Base-by-base conservation (phyloP, 371 early-diverging fungal species). In the Parasitella parasitica region DNA sequence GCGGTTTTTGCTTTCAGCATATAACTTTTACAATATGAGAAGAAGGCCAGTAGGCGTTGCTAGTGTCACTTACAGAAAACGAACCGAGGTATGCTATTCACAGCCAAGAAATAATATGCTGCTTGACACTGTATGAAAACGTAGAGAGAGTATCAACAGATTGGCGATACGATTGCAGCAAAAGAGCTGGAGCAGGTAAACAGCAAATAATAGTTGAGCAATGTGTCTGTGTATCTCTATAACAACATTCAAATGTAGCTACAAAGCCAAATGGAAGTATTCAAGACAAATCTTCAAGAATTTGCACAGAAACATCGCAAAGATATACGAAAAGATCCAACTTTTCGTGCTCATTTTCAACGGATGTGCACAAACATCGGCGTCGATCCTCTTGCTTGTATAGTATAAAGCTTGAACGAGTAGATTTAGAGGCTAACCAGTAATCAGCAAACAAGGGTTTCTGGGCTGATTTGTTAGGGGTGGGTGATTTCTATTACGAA, bases 401-500 rank as follows among this genome's bases (percentile, higher is more conserved):
- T 70, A 76, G 34, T 38, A 48, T 51, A 64, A 54, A 39, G 15
- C 39, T 11, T 16, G n/a, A 28, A 18, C n/a, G 38, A 27, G 24
- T 28, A 18, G 37, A 7, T 0, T 52, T 18, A n/a, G 52, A 35
- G 32, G 22, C 46, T 51, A 18, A 48, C n/a, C 20, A 37, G 2
- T 37, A 35, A 37, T 35, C 51, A 92, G 94, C 97, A 22, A 94
- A 94, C 64, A 97, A 97, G 73, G 95, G 96, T 26, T 93, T 93
- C 64, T 95, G 96, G 95, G 88, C 94, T 0, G 95, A 94, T 59
- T 72, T 97, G 18, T 77, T 98, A 6, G 98, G 98, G 0, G 89
- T 97, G 0, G 95, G 97, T n/a, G 97, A 97, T 69, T 98, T 97
- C 75, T 98, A 98, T 73, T 96, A 94, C 66, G 97, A 97, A 54